Conservation (phyloP, 306 rosid genomes). For the barrel medic (Medicago truncatula) region MtrunA17r5.0-ANR NC_053048.1:8948001-8948500, state of each 20-base stretch:
- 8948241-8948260: no score
- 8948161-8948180: constrained; percentile 47
- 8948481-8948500: no score
- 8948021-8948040: constrained; percentile 23
- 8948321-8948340: no score
- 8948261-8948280: no score
- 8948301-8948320: no score
- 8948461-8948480: no score
- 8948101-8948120: constrained; percentile 78
- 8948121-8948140: constrained; percentile 83
- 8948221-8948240: no score
- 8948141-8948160: constrained; percentile 94
- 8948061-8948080: constrained; percentile 75
- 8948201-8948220: neutral
- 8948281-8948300: no score
- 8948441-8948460: neutral
- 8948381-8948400: no score
- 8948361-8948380: no score
- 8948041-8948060: constrained; percentile 1
- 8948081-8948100: constrained; percentile 87
- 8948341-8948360: no score
- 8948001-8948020: neutral
- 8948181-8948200: neutral
- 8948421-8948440: constrained; percentile 21
- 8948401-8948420: no score